These are phyloP conservation scores for Colletotrichum magnum DNA, from an alignment of 2,329 filamentous ascomycete genomes.

Conservation along the genomic window DNA sequence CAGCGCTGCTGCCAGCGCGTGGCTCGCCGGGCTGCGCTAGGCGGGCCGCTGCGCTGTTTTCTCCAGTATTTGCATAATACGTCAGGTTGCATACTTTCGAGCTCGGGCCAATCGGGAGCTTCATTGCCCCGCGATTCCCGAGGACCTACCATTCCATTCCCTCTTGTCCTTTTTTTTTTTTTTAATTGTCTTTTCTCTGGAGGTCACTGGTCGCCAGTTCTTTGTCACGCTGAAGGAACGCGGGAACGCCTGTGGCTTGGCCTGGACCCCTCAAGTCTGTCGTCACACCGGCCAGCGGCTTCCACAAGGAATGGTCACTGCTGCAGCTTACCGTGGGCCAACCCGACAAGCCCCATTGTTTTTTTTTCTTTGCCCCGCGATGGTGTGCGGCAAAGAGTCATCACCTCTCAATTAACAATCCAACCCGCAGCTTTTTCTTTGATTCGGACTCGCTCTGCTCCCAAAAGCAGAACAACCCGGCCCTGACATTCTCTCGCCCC, in stretches of 20 bases:
- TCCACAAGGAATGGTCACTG: too few species aligned
- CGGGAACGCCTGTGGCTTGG: slow-evolving; percentile 28
- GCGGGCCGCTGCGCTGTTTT: neutral
- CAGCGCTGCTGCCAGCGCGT: neutral
- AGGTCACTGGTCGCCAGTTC: too few species aligned
- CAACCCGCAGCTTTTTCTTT: slow-evolving; percentile 22
- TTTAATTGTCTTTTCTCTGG: too few species aligned
- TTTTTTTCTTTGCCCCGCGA: slow-evolving; percentile 36
- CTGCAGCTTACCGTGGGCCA: too few species aligned
- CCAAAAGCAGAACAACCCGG: neutral
- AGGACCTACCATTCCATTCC: neutral
- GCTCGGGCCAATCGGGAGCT: slow-evolving; percentile 31
- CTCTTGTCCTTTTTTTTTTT: too few species aligned
- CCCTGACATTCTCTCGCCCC: neutral
- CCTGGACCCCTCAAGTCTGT: slow-evolving; percentile 21
- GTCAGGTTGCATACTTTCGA: slow-evolving; percentile 36
- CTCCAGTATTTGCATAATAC: slow-evolving; percentile 33
- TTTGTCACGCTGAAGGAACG: neutral
- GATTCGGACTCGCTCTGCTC: slow-evolving; percentile 1
- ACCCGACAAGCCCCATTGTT: slow-evolving; percentile 12
- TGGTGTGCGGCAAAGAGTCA: slow-evolving; percentile 40
- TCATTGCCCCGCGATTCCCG: slow-evolving; percentile 1
- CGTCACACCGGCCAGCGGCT: slow-evolving; percentile 1
- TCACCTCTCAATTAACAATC: slow-evolving; percentile 20
- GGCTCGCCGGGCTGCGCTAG: too few species aligned